Evolutionary conservation across 768 basidiomycete genomes (phyloP).

Genomic region (Bullera alba): DNA sequence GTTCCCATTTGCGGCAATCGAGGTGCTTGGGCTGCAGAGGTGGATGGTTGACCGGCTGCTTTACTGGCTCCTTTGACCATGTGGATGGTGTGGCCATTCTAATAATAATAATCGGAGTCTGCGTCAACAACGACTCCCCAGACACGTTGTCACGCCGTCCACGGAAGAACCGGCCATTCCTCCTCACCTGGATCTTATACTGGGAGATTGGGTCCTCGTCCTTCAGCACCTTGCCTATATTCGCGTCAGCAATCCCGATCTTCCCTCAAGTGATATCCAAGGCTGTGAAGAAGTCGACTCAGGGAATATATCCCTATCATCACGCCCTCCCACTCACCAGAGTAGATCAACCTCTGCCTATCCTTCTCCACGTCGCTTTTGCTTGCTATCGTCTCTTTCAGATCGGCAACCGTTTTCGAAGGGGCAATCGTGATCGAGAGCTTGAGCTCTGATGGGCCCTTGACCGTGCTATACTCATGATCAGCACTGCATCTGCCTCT

Average conservation of each 20-base stretch:
- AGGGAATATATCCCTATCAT: background rate
- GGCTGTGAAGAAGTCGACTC: background rate
- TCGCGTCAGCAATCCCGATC: background rate
- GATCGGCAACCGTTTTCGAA: constrained; percentile 78
- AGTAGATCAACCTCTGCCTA: constrained; percentile 84
- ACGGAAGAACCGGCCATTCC: background rate
- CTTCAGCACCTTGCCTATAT: constrained; percentile 47
- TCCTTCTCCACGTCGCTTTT: constrained; percentile 81
- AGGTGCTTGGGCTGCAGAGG: constrained; percentile 52
- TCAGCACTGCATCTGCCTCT: too few relatives aligned
- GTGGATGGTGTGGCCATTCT: constrained; percentile 69
- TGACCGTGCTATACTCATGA: constrained; percentile 48
- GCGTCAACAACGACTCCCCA: background rate
- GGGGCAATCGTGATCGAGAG: constrained; percentile 73
- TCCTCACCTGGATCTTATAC: constrained; percentile 76
- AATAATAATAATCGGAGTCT: background rate
- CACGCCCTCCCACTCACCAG: constrained; percentile 59
- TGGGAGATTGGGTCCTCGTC: constrained; percentile 66
- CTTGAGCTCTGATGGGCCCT: constrained; percentile 81
- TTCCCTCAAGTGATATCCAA: background rate
- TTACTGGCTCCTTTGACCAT: constrained; percentile 83
- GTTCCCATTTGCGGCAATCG: constrained; percentile 73
- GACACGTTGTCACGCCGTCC: background rate
- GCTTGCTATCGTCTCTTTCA: constrained; percentile 81
- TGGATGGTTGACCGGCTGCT: constrained; percentile 41